These are phyloP conservation scores for Blastobotrys muscicola DNA, from an alignment of 805 yeast genomes.

Conservation along the genomic window DNA sequence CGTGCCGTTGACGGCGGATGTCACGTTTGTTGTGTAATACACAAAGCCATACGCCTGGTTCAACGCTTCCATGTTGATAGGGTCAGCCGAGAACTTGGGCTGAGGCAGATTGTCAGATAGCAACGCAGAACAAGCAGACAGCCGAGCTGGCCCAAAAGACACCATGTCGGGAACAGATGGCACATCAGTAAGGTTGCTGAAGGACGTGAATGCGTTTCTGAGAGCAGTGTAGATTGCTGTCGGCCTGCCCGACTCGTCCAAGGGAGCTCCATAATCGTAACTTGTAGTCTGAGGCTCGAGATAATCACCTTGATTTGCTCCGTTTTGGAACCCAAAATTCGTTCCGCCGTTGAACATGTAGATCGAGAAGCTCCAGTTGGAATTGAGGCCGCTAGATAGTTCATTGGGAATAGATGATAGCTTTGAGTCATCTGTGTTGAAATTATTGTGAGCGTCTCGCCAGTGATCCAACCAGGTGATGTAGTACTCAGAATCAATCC, in stretches of 20 bases:
- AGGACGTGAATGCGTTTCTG: neutral
- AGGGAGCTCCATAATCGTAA: slow-evolving; percentile 6
- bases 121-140: neutral
- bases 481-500: slow-evolving; percentile 3
- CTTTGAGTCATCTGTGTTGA: neutral
- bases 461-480: slow-evolving; percentile 4
- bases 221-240: slow-evolving; percentile 2
- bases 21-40: neutral
- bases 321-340: slow-evolving; percentile 3
- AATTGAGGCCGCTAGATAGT: too few relatives aligned
- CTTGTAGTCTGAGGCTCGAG: neutral
- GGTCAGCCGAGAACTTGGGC: neutral
- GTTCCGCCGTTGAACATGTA: slow-evolving; percentile 5
- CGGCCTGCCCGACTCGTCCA: slow-evolving; percentile 5
- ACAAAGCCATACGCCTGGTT: slow-evolving; percentile 2
- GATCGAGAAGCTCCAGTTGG: neutral
- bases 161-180: neutral
- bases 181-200: neutral
- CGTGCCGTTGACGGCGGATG: neutral
- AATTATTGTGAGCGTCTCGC: neutral
- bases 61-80: slow-evolving; percentile 4
- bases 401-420: too few relatives aligned
- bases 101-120: neutral
- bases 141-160: neutral
- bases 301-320: neutral